Base-by-base conservation (phyloP, 495 filamentous ascomycete genomes). In the Trypethelium eluteriae region DNA sequence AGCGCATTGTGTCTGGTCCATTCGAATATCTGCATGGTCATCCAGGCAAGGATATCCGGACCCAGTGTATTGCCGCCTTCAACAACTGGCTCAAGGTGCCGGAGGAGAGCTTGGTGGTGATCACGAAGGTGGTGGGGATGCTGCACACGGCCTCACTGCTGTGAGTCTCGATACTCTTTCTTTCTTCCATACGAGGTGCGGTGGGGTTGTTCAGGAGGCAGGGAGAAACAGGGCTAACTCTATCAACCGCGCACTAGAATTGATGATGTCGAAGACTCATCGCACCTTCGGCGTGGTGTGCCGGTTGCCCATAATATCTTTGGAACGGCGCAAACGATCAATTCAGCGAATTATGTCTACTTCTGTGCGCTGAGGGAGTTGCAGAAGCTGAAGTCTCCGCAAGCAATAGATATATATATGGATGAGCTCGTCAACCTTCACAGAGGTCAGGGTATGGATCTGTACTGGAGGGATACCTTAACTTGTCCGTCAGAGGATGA, bases 311-410 rank as follows among this genome's bases (percentile, higher is more conserved):
- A 99, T 78, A 86, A 81, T 74, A 98, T 99, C 68, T 99, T 96
- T 73, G 94, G 94, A 67, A 89, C 90, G 0, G 90, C 94, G 3
- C 94, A 98, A 75, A 96, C 95, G 47, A 96, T 98, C 76, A 98
- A 98, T 79, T 90, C 87, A 32, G 92, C 93, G 63, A 98, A 98
- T 79, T 98, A 98, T 75, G 85, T 96, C 64, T 98, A 98, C 80
- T 98, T 98, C 73, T 82, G 84, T 67, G 94, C 94, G 0, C 81
- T 98, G 34, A 86, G 90, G 69, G 78, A 81, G 39, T 67, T 96
- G 1, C 82, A 86, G 67, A 89, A 89, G 72, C 84, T 98, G 41
- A 75, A 82, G 5, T 96, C 91, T 72, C 85, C 87, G 0, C 76
- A 74, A 39, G 84, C 85, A 35, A 85, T 96, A 69, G 78, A 83